Percentiles rank a stretch among this genome's conserved stretches.
Evolutionary conservation across 495 filamentous ascomycete species (phyloP).

Genomic region (Penicillium canescens): DNA sequence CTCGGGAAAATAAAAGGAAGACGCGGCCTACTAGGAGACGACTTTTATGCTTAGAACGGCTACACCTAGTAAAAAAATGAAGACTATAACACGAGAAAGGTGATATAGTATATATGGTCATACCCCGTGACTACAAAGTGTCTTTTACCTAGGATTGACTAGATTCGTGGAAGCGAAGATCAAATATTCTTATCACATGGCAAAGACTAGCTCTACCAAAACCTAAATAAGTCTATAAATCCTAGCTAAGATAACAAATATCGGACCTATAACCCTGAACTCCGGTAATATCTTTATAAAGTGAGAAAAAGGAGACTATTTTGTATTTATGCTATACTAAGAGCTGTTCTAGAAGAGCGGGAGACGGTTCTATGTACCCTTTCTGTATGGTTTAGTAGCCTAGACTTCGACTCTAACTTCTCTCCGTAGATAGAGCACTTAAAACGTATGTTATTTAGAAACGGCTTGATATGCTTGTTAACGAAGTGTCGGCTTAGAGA

Average conservation of each 20-base stretch:
- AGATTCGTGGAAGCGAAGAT: conserved; percentile 3
- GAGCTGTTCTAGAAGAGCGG: conserved; percentile 13
- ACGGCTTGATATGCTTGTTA: conserved; percentile 24
- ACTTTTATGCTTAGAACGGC: too few relatives aligned
- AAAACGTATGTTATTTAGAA: conserved; percentile 20
- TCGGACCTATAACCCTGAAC: not conserved
- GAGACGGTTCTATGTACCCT: conserved; percentile 21
- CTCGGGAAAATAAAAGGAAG: too few relatives aligned
- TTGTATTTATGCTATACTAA: conserved; percentile 5
- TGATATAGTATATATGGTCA: too few relatives aligned
- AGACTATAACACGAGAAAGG: too few relatives aligned
- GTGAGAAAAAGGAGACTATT: not conserved
- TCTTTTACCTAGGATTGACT: not conserved
- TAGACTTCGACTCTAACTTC: too few relatives aligned
- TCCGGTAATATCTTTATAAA: not conserved
- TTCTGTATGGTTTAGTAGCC: conserved; percentile 24
- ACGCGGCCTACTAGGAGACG: too few relatives aligned
- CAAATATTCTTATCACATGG: not conserved
- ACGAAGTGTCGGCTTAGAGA: conserved; percentile 28
- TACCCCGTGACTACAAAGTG: too few relatives aligned
- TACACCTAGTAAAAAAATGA: too few relatives aligned
- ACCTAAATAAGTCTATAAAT: not conserved
- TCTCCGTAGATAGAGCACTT: conserved; percentile 22
- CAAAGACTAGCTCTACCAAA: conserved; percentile 4
- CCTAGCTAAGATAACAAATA: not conserved